Evolutionary conservation across 2,329 filamentous ascomycete genomes (phyloP), one percentile per base, ranked within the genome.

Genomic region (Colletotrichum liriopes): DNA sequence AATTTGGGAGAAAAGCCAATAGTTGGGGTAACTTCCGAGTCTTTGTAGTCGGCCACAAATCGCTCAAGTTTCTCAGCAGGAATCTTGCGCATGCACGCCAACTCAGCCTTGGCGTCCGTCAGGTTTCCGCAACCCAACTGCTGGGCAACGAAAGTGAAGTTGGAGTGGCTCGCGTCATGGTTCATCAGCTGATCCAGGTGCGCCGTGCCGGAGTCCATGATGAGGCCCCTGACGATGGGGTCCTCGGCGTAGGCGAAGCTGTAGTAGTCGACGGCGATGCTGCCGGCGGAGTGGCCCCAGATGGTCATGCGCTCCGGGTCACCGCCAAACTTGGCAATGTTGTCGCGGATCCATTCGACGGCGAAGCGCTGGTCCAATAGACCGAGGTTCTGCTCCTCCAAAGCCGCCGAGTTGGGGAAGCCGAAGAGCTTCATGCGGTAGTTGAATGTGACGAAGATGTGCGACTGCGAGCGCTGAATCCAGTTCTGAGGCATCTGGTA

Each of bases 311-410:
- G 78, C 1, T 77, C 60, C 1, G 83, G 78, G 71, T 88, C 85
- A 20, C 88, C 88, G 23, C 87, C 87, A 73, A 90, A 90, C 0
- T 79, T 77, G 11, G 76, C 82, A 32, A 89, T 86, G 75, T 89
- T 88, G 54, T 84, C 80, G 3, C 80, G 80, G 0, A 87, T 78
- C 88, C 88, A 90, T 77, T 89, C 84, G 0, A 89, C 76, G 0
- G 86, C 87, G 18, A 84, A 74, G 2, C 88, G 83, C 75, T 90
- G 88, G 75, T 91, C 88, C 6, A 84, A 81, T 7, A 90, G 77
- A 1, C 87, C 88, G 2, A 87, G 76, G 70, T 90, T 90, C 56
- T 82, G 78, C 43, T 73, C 62, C 32, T 65, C 60, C 0, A 80
- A 71, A 1, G 75, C 79, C 11, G 73, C 76, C 5, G 79, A 78